Percentiles rank a stretch among this genome's conserved stretches.
phyloP scores from a whole-genome alignment of 345 rosid genomes.

The Kandelia obovata region DNA sequence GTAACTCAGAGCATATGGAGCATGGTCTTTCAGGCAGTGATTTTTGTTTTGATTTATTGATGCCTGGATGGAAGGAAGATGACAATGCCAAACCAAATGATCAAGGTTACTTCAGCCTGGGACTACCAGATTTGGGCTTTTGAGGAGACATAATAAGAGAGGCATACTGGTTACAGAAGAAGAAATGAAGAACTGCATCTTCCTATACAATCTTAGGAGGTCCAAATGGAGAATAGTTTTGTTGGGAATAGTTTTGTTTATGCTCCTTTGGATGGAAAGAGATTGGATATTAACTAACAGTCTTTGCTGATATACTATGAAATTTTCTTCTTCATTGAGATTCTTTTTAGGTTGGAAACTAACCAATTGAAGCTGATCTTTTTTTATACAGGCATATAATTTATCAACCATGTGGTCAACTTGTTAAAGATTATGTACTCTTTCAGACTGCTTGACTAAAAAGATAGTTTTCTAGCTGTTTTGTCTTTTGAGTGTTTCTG shows the following conservation, averaged over 20 bases:
- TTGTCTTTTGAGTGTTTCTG: no score
- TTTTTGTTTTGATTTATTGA: slow-evolving; percentile 8
- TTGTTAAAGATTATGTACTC: no score
- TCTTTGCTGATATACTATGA: background rate
- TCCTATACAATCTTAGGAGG: background rate
- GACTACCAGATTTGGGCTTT: background rate
- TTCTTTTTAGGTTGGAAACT: background rate
- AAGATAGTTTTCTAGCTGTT: no score
- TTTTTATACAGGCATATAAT: no score
- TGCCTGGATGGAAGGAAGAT: background rate
- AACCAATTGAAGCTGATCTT: background rate
- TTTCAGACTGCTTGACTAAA: no score
- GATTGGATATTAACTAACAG: no score
- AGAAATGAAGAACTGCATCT: background rate
- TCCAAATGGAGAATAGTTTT: background rate
- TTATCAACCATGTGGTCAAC: no score
- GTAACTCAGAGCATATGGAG: slow-evolving; percentile 2
- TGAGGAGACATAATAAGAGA: background rate
- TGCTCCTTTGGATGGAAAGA: background rate
- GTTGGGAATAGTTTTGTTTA: background rate
- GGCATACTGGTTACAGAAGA: background rate
- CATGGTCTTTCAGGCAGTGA: background rate
- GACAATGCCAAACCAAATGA: background rate
- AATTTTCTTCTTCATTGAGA: background rate
- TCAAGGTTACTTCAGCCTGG: slow-evolving; percentile 11